Conservation (phyloP, 1,139 yeast species). For the Taphrina confusa region DNA sequence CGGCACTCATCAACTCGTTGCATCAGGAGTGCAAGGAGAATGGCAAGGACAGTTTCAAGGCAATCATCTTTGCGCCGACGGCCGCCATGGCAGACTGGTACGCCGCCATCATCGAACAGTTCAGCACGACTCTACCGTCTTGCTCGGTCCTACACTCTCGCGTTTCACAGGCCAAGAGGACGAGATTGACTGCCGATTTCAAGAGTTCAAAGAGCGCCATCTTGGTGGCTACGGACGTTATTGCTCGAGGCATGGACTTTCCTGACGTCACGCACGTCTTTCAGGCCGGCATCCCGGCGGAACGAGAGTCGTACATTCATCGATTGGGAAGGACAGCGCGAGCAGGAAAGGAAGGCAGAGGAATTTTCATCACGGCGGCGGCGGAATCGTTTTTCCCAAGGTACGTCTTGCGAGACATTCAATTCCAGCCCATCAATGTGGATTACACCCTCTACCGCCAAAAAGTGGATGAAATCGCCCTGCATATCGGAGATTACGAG, state of each 20-base stretch:
- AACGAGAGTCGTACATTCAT: constrained; percentile 96
- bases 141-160: constrained; percentile 97
- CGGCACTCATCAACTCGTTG: constrained; percentile 86
- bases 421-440: constrained; percentile 15
- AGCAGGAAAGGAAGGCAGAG: constrained; percentile 84
- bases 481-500: constrained; percentile 16
- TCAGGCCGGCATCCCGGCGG: constrained; percentile 98
- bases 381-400: constrained; percentile 90
- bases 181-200: constrained; percentile 94
- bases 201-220: constrained; percentile 95
- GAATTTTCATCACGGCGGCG: constrained; percentile 92
- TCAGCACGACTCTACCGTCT: constrained; percentile 60
- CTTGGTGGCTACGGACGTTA: constrained; percentile 92
- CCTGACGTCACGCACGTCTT: constrained; percentile 97
- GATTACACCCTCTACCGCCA: not conserved
- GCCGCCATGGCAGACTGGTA: constrained; percentile 96
- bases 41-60: constrained; percentile 72
- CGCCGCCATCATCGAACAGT: constrained; percentile 89
- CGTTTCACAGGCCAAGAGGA: constrained; percentile 96
- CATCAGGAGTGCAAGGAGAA: constrained; percentile 53
- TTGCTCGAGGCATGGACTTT: constrained; percentile 96
- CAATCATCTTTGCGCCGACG: constrained; percentile 90
- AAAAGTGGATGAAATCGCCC: constrained; percentile 15
- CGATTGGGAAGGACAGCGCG: constrained; percentile 98
- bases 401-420: constrained; percentile 56